Base-by-base conservation (phyloP, 192 early-diverging fungal genomes). In the Umbelopsis ramanniana region DNA sequence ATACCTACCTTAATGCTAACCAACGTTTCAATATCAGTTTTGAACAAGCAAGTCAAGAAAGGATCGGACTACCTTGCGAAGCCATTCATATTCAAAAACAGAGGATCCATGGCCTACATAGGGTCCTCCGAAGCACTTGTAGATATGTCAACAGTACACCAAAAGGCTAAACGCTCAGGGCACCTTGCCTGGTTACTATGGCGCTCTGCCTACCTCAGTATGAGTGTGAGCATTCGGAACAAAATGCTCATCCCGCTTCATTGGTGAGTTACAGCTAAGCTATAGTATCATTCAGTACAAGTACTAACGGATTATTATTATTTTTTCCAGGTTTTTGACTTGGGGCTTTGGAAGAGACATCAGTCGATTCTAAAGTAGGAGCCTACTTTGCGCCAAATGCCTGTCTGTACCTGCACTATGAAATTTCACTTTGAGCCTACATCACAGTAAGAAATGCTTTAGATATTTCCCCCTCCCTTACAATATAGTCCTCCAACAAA, bases 201-300 rank as follows among this genome's bases (percentile, higher is more conserved):
- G 93, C 76, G 93, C 53, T 89, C 87, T 2, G 85, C 91, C 10
- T 94, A 94, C 74, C 72, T 93, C 35, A 89, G 84, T 5, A 88
- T 88, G 87, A 86, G 80, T 50, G 89, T 93, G 43, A 85, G 81
- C 9, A 35, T 81, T 9, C 70, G 89, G 50, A 94, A 94, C 82
- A 93, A 89, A 80, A 81, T 92, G 79, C 73, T 91, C 12, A 94
- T 93, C 76, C 88, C 91, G 0, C 83, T 89, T 82, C 86, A 89
- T 70, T 92, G 91, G 90, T 73, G 72, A 52, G 67, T 79, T 21
- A 43, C 0, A 15, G 33, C 19, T 43, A 29, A 19, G 6, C 40
- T 43, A 45, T 24, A 23, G 40, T 21, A 69, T 46, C 6, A 67
- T 24, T 7, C 23, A 17, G 50, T 22, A 69, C n/a, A 14, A 35